A percentile compares a stretch with the other conserved stretches of the same genome.
Conservation (phyloP, 78 protist species). For the Dictyostelium capitatum region DNA sequence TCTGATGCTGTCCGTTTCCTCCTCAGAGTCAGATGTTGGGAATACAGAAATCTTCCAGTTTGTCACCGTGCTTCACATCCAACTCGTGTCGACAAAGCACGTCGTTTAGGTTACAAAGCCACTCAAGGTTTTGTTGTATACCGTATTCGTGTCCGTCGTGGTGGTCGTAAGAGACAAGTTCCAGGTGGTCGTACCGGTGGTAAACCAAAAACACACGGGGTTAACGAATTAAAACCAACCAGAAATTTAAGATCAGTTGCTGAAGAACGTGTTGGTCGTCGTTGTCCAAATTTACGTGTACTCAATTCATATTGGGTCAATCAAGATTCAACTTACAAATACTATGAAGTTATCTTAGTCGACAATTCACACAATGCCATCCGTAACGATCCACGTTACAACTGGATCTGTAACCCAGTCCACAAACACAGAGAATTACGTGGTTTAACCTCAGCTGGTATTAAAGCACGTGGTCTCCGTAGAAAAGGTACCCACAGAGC, state of each 20-base stretch:
- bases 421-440: conserved; percentile 98
- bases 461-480: conserved; percentile 94
- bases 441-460: conserved; percentile 99
- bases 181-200: conserved; percentile 99
- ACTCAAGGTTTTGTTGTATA: conserved; percentile 97
- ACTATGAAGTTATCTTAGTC: conserved; percentile 99
- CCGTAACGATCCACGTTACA: conserved; percentile 98
- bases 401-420: conserved; percentile 98
- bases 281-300: conserved; percentile 97
- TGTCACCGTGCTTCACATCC: conserved; percentile 98
- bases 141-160: conserved; percentile 98
- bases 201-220: conserved; percentile 98
- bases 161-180: conserved; percentile 97
- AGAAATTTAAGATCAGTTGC: conserved; percentile 94
- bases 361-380: conserved; percentile 98
- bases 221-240: conserved; percentile 94
- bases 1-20: conserved; percentile 99
- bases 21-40: conserved; percentile 98
- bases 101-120: conserved; percentile 99
- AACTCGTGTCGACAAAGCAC: conserved; percentile 99
- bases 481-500: conserved; percentile 90
- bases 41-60: conserved; percentile 97
- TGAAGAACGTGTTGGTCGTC: conserved; percentile 98
- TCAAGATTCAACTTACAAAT: conserved; percentile 98
- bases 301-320: conserved; percentile 99